These are phyloP conservation scores for Wolfiporia cocos DNA, from an alignment of 1,284 basidiomycete species.

Conservation along the genomic window DNA sequence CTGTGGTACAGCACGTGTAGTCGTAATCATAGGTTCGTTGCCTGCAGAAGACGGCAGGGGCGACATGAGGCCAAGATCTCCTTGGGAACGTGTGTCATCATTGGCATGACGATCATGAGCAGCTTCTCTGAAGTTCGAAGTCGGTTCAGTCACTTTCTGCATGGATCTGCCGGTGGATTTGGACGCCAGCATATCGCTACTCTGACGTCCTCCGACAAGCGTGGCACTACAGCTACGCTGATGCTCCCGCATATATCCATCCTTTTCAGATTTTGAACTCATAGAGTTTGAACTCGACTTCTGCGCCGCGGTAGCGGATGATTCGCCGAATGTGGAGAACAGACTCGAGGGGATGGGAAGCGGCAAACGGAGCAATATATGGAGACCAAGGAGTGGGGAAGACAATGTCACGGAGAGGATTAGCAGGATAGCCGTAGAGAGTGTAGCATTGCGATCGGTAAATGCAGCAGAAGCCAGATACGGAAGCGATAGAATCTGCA, in stretches of 20 bases:
- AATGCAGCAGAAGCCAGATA: slow-evolving; percentile 46
- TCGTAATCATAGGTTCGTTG: too few relatives aligned
- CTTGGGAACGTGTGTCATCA: too few relatives aligned
- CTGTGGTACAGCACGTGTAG: too few relatives aligned
- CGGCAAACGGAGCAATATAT: slow-evolving; percentile 50
- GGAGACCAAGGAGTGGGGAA: slow-evolving; percentile 56
- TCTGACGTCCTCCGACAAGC: slow-evolving; percentile 60
- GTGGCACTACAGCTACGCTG: slow-evolving; percentile 60
- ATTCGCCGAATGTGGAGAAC: slow-evolving; percentile 44
- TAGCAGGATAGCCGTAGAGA: slow-evolving; percentile 40
- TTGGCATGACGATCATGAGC: too few relatives aligned
- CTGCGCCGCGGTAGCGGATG: slow-evolving; percentile 38
- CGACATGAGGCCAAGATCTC: too few relatives aligned
- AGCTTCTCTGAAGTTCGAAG: too few relatives aligned
- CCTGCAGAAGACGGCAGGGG: too few relatives aligned
- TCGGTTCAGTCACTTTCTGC: too few relatives aligned
- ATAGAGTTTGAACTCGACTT: too few relatives aligned
- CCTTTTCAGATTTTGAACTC: too few relatives aligned
- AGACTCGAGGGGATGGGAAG: slow-evolving; percentile 59
- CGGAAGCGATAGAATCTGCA: slow-evolving; percentile 53
- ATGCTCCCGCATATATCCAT: slow-evolving; percentile 50
- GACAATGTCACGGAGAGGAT: slow-evolving; percentile 58
- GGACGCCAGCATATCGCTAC: slow-evolving; percentile 63
- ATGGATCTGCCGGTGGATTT: too few relatives aligned
- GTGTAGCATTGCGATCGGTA: slow-evolving; percentile 28